Percentiles rank a stretch among this genome's conserved stretches.
phyloP scores from a whole-genome alignment of 192 early-diverging fungal genomes.

The Haplosporangium gracile region DNA sequence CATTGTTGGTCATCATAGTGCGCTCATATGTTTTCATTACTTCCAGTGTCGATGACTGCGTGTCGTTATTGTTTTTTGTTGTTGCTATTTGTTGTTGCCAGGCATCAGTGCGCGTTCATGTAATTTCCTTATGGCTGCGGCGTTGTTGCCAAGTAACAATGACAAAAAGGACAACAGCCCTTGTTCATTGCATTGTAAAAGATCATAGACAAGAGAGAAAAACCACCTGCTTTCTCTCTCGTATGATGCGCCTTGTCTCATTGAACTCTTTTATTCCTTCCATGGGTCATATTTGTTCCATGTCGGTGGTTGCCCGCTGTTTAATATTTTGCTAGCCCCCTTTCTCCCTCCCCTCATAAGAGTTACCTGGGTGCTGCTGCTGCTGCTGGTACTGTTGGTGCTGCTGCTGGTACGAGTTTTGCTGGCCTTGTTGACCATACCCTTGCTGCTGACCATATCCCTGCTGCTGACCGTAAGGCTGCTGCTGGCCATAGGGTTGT shows the following conservation, averaged over 20 bases:
- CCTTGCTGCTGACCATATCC: constrained; percentile 1
- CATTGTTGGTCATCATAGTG: no score
- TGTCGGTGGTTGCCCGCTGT: not conserved
- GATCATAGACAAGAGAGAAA: not conserved
- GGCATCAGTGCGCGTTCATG: not conserved
- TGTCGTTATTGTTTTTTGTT: no score
- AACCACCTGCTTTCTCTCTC: not conserved
- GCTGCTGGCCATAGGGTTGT: constrained; percentile 10
- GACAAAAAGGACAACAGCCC: not conserved
- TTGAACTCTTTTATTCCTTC: no score
- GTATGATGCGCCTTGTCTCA: not conserved
- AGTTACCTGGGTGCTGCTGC: constrained; percentile 7
- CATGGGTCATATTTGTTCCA: not conserved
- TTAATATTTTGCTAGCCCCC: not conserved
- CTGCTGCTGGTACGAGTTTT: not conserved
- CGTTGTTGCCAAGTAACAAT: not conserved
- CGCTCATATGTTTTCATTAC: no score
- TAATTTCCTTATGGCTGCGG: not conserved
- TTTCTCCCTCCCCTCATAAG: not conserved
- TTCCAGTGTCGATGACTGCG: no score
- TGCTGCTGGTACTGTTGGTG: not conserved
- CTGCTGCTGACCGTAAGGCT: constrained; percentile 10
- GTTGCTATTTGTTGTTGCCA: not conserved
- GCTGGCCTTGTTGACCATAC: not conserved
- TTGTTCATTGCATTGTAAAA: not conserved